A percentile compares a stretch with the other conserved stretches of the same genome.
phyloP scores from a whole-genome alignment of 2,329 filamentous ascomycete genomes.

The Epichloe sylvatica region DNA sequence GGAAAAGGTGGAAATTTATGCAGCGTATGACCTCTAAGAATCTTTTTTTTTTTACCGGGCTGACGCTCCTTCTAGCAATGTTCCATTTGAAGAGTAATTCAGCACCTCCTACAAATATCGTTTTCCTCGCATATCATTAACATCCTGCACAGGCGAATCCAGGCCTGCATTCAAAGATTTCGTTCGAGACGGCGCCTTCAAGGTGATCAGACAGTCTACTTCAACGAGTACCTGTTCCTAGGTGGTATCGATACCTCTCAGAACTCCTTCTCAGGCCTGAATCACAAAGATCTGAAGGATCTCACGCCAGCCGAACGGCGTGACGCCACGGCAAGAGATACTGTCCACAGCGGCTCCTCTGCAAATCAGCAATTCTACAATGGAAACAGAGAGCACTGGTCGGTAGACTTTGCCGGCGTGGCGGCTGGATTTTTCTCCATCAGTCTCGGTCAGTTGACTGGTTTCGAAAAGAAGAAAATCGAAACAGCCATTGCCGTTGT shows the following conservation, averaged over 20 bases:
- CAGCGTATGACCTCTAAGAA: conserved; percentile 32
- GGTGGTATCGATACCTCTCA: conserved; percentile 58
- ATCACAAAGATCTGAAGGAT: conserved; percentile 36
- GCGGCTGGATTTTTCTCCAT: conserved; percentile 65
- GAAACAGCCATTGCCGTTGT: conserved; percentile 51
- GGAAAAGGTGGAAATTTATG: conserved; percentile 53
- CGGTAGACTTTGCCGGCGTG: conserved; percentile 68
- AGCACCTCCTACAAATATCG: neutral
- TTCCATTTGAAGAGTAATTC: conserved; percentile 42
- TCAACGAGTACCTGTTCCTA: conserved; percentile 68
- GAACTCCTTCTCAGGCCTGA: conserved; percentile 47
- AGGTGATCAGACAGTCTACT: conserved; percentile 44
- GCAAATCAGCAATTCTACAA: conserved; percentile 34
- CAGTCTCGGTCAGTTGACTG: conserved; percentile 38
- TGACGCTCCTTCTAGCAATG: neutral
- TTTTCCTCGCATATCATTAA: neutral
- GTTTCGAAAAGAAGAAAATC: conserved; percentile 41
- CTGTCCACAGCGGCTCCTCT: conserved; percentile 35
- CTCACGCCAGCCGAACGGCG: conserved; percentile 50
- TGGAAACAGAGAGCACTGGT: conserved; percentile 44
- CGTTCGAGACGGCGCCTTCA: conserved; percentile 63
- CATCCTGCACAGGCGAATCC: conserved; percentile 50
- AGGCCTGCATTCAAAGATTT: conserved; percentile 73
- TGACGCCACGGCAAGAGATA: conserved; percentile 48
- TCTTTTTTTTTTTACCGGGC: neutral